Evolutionary conservation across 495 filamentous ascomycete genomes (phyloP).

Genomic region (Podospora conica): DNA sequence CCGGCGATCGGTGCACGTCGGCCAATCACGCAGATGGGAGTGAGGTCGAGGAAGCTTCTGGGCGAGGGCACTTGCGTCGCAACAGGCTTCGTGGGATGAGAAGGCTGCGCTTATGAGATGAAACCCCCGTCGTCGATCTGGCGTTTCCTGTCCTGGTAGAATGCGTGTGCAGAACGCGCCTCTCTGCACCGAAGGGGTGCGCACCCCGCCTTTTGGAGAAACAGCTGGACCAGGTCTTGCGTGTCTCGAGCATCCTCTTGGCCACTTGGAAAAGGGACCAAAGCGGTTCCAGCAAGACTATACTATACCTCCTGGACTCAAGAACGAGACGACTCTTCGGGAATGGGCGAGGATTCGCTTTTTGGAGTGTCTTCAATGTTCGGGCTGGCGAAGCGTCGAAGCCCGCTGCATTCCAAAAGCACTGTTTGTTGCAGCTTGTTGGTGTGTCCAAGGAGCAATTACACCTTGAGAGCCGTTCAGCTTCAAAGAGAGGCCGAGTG

Average conservation of each 20-base stretch:
- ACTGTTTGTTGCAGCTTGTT: background rate
- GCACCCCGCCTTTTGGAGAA: slow-evolving; percentile 3
- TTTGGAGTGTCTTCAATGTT: too few species aligned
- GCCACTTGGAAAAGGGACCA: background rate
- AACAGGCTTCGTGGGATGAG: background rate
- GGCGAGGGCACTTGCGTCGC: background rate
- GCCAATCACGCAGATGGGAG: background rate
- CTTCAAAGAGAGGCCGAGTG: background rate
- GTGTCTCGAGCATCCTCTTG: background rate
- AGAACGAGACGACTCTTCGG: background rate
- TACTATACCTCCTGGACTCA: background rate
- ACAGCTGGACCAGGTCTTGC: background rate
- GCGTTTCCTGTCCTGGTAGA: background rate
- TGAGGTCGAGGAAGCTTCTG: background rate
- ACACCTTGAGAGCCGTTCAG: background rate
- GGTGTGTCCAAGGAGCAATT: background rate
- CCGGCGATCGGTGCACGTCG: background rate
- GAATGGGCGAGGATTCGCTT: background rate
- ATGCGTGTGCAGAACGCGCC: background rate
- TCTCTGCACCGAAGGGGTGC: background rate
- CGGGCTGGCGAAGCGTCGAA: background rate
- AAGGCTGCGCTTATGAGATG: background rate
- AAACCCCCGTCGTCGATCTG: slow-evolving; percentile 2
- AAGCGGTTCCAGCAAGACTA: slow-evolving; percentile 3
- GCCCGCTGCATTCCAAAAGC: background rate